phyloP scores from a whole-genome alignment of 768 basidiomycete species.

The Leccinellum rugosiceps region DNA sequence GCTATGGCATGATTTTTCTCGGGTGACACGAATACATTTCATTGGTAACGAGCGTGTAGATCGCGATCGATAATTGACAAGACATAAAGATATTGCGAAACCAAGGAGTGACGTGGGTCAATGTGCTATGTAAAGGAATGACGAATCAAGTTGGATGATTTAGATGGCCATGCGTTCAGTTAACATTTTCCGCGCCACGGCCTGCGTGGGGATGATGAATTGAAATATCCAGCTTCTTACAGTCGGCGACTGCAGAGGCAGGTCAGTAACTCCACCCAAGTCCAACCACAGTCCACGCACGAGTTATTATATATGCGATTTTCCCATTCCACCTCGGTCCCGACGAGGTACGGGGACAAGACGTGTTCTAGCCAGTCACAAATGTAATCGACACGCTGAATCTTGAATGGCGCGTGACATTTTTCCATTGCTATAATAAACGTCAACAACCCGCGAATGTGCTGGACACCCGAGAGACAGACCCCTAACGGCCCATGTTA shows the following conservation, averaged over 20 bases:
- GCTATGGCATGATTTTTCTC: conserved; percentile 15
- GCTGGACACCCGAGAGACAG: conserved; percentile 4
- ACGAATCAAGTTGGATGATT: neutral
- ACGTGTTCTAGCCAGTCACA: conserved; percentile 40
- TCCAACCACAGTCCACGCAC: conserved; percentile 14
- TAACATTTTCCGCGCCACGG: neutral
- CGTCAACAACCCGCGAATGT: neutral
- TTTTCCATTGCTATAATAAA: conserved; percentile 42
- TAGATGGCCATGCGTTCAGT: neutral
- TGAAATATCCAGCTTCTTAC: neutral
- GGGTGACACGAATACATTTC: neutral
- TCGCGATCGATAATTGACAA: neutral
- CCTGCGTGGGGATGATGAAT: conserved; percentile 1
- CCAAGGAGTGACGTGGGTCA: neutral
- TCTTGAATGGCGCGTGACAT: conserved; percentile 42
- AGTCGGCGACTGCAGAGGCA: conserved; percentile 10
- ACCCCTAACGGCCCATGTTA: conserved; percentile 43
- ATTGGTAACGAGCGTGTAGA: conserved; percentile 10
- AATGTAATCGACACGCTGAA: conserved; percentile 33
- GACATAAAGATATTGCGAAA: conserved; percentile 9
- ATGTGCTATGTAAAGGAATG: neutral
- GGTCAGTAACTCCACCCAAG: neutral
- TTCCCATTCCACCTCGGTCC: conserved; percentile 29
- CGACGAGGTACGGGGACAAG: conserved; percentile 24
- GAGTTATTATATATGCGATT: conserved; percentile 26